Evolutionary conservation across 2,329 filamentous ascomycete species (phyloP).

Genomic region (Pseudopyrenochaeta lycopersici): DNA sequence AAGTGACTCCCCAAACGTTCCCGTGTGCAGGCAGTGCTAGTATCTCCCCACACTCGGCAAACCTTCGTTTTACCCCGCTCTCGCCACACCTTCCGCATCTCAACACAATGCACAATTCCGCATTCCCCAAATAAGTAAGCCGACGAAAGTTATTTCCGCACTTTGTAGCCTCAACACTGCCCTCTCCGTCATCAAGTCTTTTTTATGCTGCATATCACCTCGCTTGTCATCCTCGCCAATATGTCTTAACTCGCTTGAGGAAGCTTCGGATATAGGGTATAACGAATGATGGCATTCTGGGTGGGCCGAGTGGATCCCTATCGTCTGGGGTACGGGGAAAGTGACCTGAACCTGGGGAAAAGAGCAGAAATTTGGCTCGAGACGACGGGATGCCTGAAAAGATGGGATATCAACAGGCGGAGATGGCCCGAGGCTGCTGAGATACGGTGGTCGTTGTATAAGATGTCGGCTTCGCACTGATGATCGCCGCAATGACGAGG

Average conservation of each 20-base stretch:
- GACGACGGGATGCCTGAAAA: conserved; percentile 6
- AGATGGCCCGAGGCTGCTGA: conserved; percentile 11
- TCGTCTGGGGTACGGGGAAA: conserved; percentile 13
- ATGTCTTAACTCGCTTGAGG: conserved; percentile 11
- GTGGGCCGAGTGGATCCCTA: conserved; percentile 12
- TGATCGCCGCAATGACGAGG: background rate
- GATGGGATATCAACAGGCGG: conserved; percentile 19
- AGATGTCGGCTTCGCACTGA: conserved; percentile 8
- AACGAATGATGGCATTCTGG: conserved; percentile 1
- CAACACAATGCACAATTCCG: background rate
- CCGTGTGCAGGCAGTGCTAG: background rate
- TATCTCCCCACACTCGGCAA: conserved; percentile 17
- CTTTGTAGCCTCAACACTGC: conserved; percentile 11
- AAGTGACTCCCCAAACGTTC: too few species aligned
- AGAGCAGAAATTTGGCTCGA: background rate
- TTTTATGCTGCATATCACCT: conserved; percentile 1
- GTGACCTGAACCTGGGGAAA: conserved; percentile 8
- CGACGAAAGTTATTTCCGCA: conserved; percentile 9
- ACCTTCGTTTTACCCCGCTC: conserved; percentile 16
- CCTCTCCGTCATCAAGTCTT: conserved; percentile 2
- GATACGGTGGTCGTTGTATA: conserved; percentile 12
- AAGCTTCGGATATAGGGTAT: conserved; percentile 3
- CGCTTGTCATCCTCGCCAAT: conserved; percentile 1
- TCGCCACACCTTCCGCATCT: conserved; percentile 17
- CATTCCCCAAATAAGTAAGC: conserved; percentile 15